Evolutionary conservation across 495 filamentous ascomycete genomes (phyloP), one percentile per base, ranked within the genome.

Genomic region (Cladorrhinum samala): DNA sequence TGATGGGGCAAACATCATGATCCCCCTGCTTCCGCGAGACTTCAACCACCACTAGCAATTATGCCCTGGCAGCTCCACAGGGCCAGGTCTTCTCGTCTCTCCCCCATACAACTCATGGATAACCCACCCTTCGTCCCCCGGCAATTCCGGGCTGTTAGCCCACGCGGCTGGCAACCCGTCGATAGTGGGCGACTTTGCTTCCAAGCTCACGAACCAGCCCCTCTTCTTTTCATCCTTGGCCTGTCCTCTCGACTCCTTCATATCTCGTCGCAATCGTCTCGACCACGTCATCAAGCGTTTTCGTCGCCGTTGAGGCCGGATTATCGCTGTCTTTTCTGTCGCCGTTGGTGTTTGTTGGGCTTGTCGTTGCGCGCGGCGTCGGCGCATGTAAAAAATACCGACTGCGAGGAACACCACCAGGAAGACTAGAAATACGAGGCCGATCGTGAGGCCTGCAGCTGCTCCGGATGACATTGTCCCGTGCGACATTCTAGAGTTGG

Each of bases 61-160:
- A 33, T 33, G 6, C 27, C 27, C 27, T 11, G 27, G 27, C 27
- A 33, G 11, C 27, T 33, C 27, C 27, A 33, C 27, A 5, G 27
- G 27, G 5, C 27, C 27, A 33, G 11, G 11, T 8, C 41, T 16
- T 19, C 21, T 45, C 36, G n/a, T 43, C 23, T 11, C 24, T 27
- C 24, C 45, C 13, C 46, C 46, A 27, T 50, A 42, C 14, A 58
- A 27, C 46, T 58, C 56, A 20, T 50, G 46, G 18, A 58, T 47
- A 41, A 46, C 18, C 18, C 39, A 27, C 51, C 43, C 7, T 27
- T 46, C 46, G n/a, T 47, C 45, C 23, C 45, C 45, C 24, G 14
- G 45, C 16, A 47, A 25, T 23, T 47, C 45, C 13, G 45, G 45
- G 11, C 27, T 33, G 6, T 5, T 33, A 5, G 5, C 11, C 27